These are phyloP conservation scores for Entelexis paramagnoliae DNA, from an alignment of 1,139 yeast genomes.

Conservation along the genomic window DNA sequence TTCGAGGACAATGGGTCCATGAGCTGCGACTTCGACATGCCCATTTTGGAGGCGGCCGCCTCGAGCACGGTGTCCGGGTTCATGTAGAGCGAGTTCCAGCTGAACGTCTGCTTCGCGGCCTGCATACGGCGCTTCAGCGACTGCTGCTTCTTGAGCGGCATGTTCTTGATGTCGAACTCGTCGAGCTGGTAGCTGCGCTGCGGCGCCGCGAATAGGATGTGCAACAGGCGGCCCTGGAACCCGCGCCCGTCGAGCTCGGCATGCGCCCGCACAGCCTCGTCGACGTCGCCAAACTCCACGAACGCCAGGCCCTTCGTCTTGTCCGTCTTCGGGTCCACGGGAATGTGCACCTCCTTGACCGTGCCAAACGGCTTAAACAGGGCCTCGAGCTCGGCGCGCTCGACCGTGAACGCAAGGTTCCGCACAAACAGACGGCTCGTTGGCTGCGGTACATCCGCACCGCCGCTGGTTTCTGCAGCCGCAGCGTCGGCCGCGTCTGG, in stretches of 20 bases:
- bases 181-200: constrained; percentile 65
- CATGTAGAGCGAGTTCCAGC: constrained; percentile 92
- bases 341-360: constrained; percentile 60
- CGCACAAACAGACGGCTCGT: constrained; percentile 68
- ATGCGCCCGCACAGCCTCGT: constrained; percentile 69
- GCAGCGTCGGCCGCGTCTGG: constrained; percentile 20
- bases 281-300: constrained; percentile 53
- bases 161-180: constrained; percentile 79
- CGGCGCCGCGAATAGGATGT: constrained; percentile 74
- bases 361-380: constrained; percentile 44
- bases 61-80: constrained; percentile 87
- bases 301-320: constrained; percentile 91
- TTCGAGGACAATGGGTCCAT: constrained; percentile 78
- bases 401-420: constrained; percentile 69
- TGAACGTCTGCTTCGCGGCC: constrained; percentile 76
- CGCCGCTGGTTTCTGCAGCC: constrained; percentile 17
- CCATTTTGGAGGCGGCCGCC: constrained; percentile 76
- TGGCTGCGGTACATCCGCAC: constrained; percentile 6
- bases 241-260: constrained; percentile 69
- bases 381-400: constrained; percentile 63
- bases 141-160: constrained; percentile 84
- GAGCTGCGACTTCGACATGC: constrained; percentile 70
- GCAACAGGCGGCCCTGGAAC: constrained; percentile 88
- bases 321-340: constrained; percentile 82
- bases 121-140: constrained; percentile 74